These are phyloP conservation scores for Alternaria sp. DNA, from an alignment of 2,329 filamentous ascomycete species.

Conservation along the genomic window DNA sequence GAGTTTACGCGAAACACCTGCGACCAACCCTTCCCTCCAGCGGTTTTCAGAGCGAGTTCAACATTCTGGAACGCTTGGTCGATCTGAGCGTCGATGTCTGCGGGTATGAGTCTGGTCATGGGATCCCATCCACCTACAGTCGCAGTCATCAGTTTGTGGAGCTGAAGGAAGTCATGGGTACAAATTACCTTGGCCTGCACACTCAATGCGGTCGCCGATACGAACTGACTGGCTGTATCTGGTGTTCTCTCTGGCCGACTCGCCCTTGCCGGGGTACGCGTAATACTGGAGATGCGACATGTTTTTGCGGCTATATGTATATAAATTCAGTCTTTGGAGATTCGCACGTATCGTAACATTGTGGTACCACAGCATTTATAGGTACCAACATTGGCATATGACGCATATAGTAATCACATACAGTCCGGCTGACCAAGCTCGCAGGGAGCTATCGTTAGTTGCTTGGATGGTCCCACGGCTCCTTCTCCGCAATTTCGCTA, in stretches of 20 bases:
- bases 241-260: constrained; percentile 42
- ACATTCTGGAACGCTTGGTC: constrained; percentile 63
- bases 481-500: not conserved
- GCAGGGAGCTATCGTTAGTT: not conserved
- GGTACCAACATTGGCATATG: not conserved
- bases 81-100: constrained; percentile 39
- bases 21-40: constrained; percentile 63
- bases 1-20: constrained; percentile 55
- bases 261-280: constrained; percentile 49
- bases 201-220: constrained; percentile 44
- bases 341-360: not conserved
- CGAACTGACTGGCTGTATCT: constrained; percentile 47
- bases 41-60: constrained; percentile 57
- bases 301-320: not conserved
- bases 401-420: not conserved
- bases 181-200: constrained; percentile 44
- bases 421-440: not conserved
- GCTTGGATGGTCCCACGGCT: not conserved
- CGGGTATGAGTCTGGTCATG: constrained; percentile 18
- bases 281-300: constrained; percentile 43
- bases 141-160: not conserved
- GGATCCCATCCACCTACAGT: constrained; percentile 46
- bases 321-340: not conserved
- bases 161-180: too few relatives aligned
- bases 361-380: not conserved